These are phyloP conservation scores for Papiliotrema terrestris DNA, from an alignment of 1,284 basidiomycete genomes.

Conservation along the genomic window DNA sequence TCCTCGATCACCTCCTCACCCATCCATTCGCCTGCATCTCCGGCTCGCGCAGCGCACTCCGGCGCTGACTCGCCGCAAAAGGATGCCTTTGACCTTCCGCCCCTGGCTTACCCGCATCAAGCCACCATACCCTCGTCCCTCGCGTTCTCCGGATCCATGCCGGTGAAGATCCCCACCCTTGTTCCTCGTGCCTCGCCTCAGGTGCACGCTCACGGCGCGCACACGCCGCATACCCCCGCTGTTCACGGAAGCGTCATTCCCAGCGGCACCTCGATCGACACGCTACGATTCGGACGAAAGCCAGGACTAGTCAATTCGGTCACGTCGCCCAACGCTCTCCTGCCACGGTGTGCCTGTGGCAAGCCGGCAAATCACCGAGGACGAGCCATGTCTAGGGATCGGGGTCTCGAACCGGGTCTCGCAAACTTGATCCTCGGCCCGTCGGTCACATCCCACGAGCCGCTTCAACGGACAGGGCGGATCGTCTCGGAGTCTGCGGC, in stretches of 20 bases:
- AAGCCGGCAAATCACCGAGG: constrained; percentile 34
- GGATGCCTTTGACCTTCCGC: constrained; percentile 41
- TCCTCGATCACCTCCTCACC: constrained; percentile 37
- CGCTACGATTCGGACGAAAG: constrained; percentile 44
- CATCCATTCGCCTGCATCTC: constrained; percentile 38
- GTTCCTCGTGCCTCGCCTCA: constrained; percentile 11
- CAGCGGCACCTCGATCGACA: constrained; percentile 37
- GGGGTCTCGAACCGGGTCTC: constrained; percentile 29
- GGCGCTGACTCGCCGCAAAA: constrained; percentile 39
- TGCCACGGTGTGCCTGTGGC: constrained; percentile 43
- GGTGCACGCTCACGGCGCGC: constrained; percentile 3
- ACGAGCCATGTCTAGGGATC: constrained; percentile 23
- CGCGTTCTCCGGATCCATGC: constrained; percentile 28
- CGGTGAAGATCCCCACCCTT: constrained; percentile 39
- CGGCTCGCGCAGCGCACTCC: constrained; percentile 17
- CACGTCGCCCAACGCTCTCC: constrained; percentile 41
- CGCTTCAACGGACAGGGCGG: constrained; percentile 8
- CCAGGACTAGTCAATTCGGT: constrained; percentile 40
- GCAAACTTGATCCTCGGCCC: constrained; percentile 34
- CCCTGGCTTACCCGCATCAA: constrained; percentile 38
- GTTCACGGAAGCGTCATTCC: constrained; percentile 19
- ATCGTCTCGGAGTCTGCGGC: constrained; percentile 23
- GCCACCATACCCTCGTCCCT: constrained; percentile 4
- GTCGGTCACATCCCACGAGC: constrained; percentile 13
- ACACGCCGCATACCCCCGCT: constrained; percentile 9